A percentile compares a stretch with the other conserved stretches of the same genome.
phyloP scores from a whole-genome alignment of 345 rosid genomes.

The Angophora floribunda region DNA sequence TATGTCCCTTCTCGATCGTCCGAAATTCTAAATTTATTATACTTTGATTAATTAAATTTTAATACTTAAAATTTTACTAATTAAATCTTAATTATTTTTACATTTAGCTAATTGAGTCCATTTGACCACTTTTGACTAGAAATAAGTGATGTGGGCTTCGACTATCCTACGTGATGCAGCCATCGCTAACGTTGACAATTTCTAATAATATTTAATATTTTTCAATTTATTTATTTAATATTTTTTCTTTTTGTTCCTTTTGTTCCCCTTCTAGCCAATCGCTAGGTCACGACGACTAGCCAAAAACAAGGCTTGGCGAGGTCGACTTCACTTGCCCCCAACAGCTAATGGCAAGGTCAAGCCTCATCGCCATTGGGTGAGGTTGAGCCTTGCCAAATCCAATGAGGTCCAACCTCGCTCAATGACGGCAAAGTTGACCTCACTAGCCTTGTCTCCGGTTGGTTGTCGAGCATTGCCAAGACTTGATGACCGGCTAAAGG shows the following conservation, averaged over 20 bases:
- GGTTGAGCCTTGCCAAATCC: too few species aligned
- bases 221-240: background rate
- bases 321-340: background rate
- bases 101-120: background rate
- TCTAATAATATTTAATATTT: background rate
- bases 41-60: too few species aligned
- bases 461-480: background rate
- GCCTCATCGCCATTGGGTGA: too few species aligned
- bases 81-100: background rate
- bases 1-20: too few species aligned
- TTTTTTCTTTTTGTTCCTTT: too few species aligned
- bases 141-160: too few species aligned
- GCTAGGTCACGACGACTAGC: accelerated
- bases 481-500: accelerated
- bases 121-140: too few species aligned
- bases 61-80: background rate
- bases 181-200: background rate
- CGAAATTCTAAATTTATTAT: too few species aligned
- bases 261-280: accelerated
- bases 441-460: background rate
- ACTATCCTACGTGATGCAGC: accelerated
- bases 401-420: too few species aligned
- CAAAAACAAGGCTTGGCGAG: background rate
- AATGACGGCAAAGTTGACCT: accelerated
- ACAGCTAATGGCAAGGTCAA: accelerated